These are phyloP conservation scores for Cucurbitaria berberidis DNA, from an alignment of 2,329 filamentous ascomycete genomes.

Conservation along the genomic window DNA sequence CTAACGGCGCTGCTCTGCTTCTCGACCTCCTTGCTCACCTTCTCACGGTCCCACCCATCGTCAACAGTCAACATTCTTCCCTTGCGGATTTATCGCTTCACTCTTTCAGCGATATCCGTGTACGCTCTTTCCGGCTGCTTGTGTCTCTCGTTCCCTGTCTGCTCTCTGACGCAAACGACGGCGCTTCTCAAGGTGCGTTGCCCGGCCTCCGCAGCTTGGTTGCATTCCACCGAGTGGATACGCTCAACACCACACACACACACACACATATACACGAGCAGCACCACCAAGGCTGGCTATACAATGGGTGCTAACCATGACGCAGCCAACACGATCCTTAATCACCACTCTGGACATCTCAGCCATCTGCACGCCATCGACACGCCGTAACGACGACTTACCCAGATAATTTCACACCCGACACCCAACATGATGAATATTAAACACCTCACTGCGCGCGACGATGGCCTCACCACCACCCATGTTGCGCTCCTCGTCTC, in stretches of 20 bases:
- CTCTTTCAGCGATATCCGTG: slow-evolving; percentile 66
- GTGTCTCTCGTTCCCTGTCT: slow-evolving; percentile 31
- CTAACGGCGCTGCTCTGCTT: slow-evolving; percentile 16
- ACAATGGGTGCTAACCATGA: slow-evolving; percentile 26
- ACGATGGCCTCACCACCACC: slow-evolving; percentile 61
- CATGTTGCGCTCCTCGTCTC: slow-evolving; percentile 80
- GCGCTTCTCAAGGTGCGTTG: slow-evolving; percentile 37
- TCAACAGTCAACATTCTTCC: slow-evolving; percentile 34
- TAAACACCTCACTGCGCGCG: slow-evolving; percentile 59
- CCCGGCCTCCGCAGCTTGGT: slow-evolving; percentile 13
- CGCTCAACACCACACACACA: slow-evolving; percentile 23
- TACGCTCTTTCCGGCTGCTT: slow-evolving; percentile 47
- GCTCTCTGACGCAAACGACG: slow-evolving; percentile 16
- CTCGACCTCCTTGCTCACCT: slow-evolving; percentile 39
- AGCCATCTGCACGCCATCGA: slow-evolving; percentile 27
- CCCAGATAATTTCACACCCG: slow-evolving; percentile 4
- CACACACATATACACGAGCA: slow-evolving; percentile 11
- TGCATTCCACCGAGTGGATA: slow-evolving; percentile 27
- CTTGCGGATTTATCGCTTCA: slow-evolving; percentile 62
- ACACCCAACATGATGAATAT: slow-evolving; percentile 50
- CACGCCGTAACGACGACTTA: slow-evolving; percentile 27
- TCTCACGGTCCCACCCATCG: slow-evolving; percentile 33
- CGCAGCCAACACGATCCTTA: slow-evolving; percentile 36
- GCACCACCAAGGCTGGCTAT: not conserved
- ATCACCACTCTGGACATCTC: slow-evolving; percentile 22